phyloP scores from a whole-genome alignment of 306 rosid genomes.

The Nissolia schottii region DNA sequence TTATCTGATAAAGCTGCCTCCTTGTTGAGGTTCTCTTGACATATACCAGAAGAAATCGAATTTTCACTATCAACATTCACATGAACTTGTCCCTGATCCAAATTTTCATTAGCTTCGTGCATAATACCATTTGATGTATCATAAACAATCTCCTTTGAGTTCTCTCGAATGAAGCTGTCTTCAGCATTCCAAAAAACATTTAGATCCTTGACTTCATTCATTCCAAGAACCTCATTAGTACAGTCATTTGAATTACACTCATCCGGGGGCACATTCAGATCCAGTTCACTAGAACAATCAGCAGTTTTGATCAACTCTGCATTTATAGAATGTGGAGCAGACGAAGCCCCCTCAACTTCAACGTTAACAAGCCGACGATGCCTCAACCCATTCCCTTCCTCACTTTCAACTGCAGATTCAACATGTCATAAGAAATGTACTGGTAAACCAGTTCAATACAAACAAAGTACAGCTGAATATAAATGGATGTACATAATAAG shows the following conservation, averaged over 20 bases:
- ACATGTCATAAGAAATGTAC: conserved; percentile 4
- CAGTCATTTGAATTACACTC: conserved; percentile 28
- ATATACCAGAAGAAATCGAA: conserved; percentile 12
- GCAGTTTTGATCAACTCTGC: conserved; percentile 14
- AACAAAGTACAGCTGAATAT: not conserved
- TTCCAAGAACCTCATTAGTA: conserved; percentile 3
- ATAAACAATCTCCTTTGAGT: not conserved
- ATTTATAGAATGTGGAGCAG: not conserved
- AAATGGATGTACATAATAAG: not conserved
- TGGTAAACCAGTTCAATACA: conserved; percentile 12
- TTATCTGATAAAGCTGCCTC: not conserved
- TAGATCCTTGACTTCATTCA: conserved; percentile 19
- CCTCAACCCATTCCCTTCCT: conserved; percentile 21
- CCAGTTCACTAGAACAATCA: conserved; percentile 8
- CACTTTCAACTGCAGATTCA: conserved; percentile 37
- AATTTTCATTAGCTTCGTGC: conserved; percentile 14
- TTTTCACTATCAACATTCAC: conserved; percentile 16
- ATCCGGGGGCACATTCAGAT: conserved; percentile 20
- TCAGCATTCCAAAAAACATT: not conserved
- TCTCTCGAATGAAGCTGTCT: conserved; percentile 23
- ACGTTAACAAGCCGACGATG: conserved; percentile 14
- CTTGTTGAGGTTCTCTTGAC: conserved; percentile 16
- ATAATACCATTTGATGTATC: conserved; percentile 28
- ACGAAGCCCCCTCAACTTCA: conserved; percentile 7
- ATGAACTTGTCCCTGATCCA: conserved; percentile 15